Conservation (phyloP, 495 filamentous ascomycete genomes). For the Symbiotaphrina buchneri region DNA sequence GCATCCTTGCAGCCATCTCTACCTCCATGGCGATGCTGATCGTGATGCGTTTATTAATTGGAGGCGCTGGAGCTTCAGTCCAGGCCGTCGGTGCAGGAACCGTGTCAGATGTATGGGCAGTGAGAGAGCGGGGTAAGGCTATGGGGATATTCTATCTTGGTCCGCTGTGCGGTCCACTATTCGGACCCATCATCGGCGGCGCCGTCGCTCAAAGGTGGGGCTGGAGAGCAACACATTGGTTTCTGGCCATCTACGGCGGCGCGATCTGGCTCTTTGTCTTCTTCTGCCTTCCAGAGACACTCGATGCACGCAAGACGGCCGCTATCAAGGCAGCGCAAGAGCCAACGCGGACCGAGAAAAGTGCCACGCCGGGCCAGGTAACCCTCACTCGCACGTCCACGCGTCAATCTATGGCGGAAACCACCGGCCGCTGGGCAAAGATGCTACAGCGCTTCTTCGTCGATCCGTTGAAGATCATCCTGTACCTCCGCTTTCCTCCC, state of each 20-base stretch:
- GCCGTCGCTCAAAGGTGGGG: conserved; percentile 43
- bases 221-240: conserved; percentile 81
- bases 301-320: conserved; percentile 31
- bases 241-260: conserved; percentile 54
- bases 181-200: conserved; percentile 77
- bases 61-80: conserved; percentile 68
- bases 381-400: conserved; percentile 17
- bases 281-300: conserved; percentile 21
- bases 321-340: conserved; percentile 11
- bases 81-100: conserved; percentile 88
- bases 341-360: neutral
- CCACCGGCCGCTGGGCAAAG: conserved; percentile 26
- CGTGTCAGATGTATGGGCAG: conserved; percentile 81
- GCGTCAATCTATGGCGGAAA: conserved; percentile 30
- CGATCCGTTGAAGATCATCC: conserved; percentile 58
- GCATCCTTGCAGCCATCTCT: conserved; percentile 46
- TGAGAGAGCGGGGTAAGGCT: conserved; percentile 56
- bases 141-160: conserved; percentile 90
- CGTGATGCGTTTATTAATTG: conserved; percentile 59
- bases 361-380: conserved; percentile 3
- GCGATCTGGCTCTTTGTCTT: conserved; percentile 17
- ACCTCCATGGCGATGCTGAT: conserved; percentile 68
- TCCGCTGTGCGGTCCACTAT: conserved; percentile 64
- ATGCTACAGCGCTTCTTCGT: conserved; percentile 44
- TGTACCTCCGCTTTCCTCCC: conserved; percentile 61